phyloP scores from a whole-genome alignment of 192 early-diverging fungal genomes.

The Neocallimastix lanati region DNA sequence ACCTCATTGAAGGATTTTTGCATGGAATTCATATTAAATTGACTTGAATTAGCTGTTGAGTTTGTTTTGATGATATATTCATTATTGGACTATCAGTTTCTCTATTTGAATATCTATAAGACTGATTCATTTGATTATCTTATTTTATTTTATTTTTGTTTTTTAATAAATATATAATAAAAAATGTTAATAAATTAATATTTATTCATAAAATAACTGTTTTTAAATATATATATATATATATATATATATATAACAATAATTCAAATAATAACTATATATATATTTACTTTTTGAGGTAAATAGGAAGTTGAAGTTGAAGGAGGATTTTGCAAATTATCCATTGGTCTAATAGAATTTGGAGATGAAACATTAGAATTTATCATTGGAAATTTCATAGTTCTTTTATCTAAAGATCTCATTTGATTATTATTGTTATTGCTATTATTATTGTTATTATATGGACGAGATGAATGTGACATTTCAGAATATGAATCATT shows the following conservation, averaged over 20 bases:
- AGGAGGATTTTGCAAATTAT: neutral
- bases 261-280: no score
- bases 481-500: no score
- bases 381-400: neutral
- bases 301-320: neutral
- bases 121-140: neutral
- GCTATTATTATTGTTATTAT: no score
- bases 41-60: neutral
- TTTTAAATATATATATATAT: no score
- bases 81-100: no score
- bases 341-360: neutral
- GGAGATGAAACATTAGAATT: neutral
- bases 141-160: no score
- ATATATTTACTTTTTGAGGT: neutral
- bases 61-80: neutral
- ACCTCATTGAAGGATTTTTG: neutral
- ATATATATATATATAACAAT: no score
- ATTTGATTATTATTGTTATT: neutral
- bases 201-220: no score
- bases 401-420: no score
- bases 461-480: neutral
- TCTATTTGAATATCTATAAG: neutral
- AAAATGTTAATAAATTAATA: no score
- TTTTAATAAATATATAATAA: no score
- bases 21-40: neutral